A percentile compares a stretch with the other conserved stretches of the same genome.
phyloP scores from a whole-genome alignment of 2,329 filamentous ascomycete species.

The Diaporthe vaccinii region DNA sequence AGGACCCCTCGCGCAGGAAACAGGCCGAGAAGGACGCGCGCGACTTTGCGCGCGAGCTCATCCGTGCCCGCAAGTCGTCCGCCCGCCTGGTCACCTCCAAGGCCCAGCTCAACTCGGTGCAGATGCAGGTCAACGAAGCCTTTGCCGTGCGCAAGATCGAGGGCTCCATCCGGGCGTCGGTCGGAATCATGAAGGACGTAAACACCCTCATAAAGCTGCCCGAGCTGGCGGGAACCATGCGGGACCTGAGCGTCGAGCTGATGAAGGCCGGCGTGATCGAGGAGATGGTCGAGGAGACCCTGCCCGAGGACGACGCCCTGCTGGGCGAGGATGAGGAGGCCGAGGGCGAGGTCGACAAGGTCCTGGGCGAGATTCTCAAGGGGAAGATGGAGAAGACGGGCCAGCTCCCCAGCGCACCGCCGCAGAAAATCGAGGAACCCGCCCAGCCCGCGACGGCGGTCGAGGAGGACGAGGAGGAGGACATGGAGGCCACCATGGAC shows the following conservation, averaged over 20 bases:
- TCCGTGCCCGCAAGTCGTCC: constrained; percentile 83
- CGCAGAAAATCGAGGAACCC: constrained; percentile 63
- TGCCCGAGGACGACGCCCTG: constrained; percentile 81
- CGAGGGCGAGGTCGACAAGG: constrained; percentile 89
- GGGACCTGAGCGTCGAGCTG: constrained; percentile 86
- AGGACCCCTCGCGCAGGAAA: constrained; percentile 81
- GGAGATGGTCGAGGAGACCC: constrained; percentile 91
- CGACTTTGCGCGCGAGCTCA: constrained; percentile 88
- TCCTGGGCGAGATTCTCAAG: constrained; percentile 90
- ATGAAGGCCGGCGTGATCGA: constrained; percentile 97
- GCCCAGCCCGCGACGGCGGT: constrained; percentile 64
- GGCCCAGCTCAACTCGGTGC: constrained; percentile 91
- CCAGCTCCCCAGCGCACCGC: constrained; percentile 68
- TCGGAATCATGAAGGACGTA: constrained; percentile 97
- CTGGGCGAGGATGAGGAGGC: constrained; percentile 82
- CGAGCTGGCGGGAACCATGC: constrained; percentile 90
- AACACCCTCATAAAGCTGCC: constrained; percentile 88
- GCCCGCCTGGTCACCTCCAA: constrained; percentile 85
- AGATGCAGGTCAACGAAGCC: constrained; percentile 98
- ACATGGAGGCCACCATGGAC: constrained; percentile 90
- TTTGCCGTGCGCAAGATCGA: constrained; percentile 97
- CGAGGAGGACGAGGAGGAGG: constrained; percentile 82
- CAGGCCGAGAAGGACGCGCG: constrained; percentile 88
- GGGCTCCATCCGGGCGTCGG: constrained; percentile 86
- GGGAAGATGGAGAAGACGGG: constrained; percentile 79